These are phyloP conservation scores for Ehretia macrophylla DNA, from an alignment of 257 asterid genomes.

Conservation along the genomic window DNA sequence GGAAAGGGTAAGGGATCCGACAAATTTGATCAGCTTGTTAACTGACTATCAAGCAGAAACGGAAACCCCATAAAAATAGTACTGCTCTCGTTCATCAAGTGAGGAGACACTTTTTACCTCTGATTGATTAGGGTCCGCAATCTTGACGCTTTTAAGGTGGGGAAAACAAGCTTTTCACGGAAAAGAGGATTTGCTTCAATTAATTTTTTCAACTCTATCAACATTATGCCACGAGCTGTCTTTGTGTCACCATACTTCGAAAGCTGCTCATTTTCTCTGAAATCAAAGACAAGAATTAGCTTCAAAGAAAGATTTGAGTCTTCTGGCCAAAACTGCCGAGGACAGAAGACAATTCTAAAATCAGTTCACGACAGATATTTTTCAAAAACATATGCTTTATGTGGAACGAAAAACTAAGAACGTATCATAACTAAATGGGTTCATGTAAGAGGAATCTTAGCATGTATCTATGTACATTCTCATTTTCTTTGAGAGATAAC, in stretches of 20 bases:
- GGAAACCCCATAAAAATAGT: no score
- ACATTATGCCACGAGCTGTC: constrained; percentile 96
- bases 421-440: no score
- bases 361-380: no score
- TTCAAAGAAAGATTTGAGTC: neutral
- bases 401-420: no score
- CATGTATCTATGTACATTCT: no score
- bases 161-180: constrained; percentile 93
- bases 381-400: no score
- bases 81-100: neutral
- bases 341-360: neutral
- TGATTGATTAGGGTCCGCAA: constrained; percentile 93
- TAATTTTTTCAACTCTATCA: constrained; percentile 87
- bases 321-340: neutral
- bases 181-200: constrained; percentile 97
- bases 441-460: no score
- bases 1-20: no score
- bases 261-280: constrained; percentile 98
- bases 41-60: neutral
- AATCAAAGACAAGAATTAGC: constrained; percentile 13
- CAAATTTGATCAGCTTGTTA: no score
- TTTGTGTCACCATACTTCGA: constrained; percentile 96
- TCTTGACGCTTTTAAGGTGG: constrained; percentile 83
- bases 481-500: no score
- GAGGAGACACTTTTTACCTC: constrained; percentile 39